Conservation (phyloP, 1,139 yeast species). For the Taiozyma sp. region DNA sequence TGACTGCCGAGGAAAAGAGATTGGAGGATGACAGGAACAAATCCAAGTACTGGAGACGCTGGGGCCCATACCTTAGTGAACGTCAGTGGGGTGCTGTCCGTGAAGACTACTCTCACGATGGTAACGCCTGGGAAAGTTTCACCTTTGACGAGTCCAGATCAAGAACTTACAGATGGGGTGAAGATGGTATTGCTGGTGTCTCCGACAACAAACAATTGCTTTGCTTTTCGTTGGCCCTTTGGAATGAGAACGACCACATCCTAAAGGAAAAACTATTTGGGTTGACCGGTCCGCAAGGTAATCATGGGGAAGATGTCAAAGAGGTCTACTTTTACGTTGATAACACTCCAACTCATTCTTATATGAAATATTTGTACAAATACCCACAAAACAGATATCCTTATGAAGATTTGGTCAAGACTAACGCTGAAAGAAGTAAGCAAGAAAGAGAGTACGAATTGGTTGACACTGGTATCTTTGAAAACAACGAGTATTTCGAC, state of each 20-base stretch:
- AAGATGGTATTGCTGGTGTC: slow-evolving; percentile 92
- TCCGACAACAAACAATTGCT: slow-evolving; percentile 80
- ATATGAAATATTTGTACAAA: slow-evolving; percentile 89
- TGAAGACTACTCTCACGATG: slow-evolving; percentile 83
- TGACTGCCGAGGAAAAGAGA: slow-evolving; percentile 66
- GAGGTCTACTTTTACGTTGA: slow-evolving; percentile 83
- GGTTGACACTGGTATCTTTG: slow-evolving; percentile 71
- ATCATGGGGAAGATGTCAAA: slow-evolving; percentile 89
- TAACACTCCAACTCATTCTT: slow-evolving; percentile 90
- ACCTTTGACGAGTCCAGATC: slow-evolving; percentile 85
- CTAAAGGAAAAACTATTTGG: slow-evolving; percentile 89
- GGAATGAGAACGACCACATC: slow-evolving; percentile 89
- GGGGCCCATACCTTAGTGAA: slow-evolving; percentile 94
- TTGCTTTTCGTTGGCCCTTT: slow-evolving; percentile 73
- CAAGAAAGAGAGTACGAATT: slow-evolving; percentile 58
- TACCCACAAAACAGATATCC: slow-evolving; percentile 88
- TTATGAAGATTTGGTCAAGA: slow-evolving; percentile 68
- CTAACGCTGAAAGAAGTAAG: slow-evolving; percentile 63
- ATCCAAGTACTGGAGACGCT: slow-evolving; percentile 70
- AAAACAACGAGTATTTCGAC: slow-evolving; percentile 82
- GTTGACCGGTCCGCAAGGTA: slow-evolving; percentile 88
- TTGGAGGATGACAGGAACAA: slow-evolving; percentile 54
- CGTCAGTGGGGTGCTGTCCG: slow-evolving; percentile 82
- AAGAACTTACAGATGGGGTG: slow-evolving; percentile 93
- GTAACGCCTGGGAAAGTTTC: slow-evolving; percentile 92